Conservation (phyloP, 768 basidiomycete species). For the Suillus subalutaceus region DNA sequence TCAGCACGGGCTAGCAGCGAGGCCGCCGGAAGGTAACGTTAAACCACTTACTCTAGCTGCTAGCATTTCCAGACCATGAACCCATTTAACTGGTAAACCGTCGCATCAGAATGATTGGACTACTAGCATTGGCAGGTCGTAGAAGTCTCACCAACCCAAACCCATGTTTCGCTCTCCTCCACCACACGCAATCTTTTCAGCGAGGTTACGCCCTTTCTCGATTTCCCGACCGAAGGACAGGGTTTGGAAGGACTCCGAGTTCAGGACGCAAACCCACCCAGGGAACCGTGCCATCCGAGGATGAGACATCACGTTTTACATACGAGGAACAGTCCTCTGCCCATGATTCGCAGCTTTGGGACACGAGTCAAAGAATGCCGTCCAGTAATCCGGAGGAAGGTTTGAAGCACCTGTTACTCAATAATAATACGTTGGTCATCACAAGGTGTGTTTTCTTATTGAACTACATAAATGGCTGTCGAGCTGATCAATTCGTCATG, state of each 20-base stretch:
- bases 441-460: slow-evolving; percentile 49
- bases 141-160: background rate
- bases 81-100: background rate
- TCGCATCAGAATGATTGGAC: background rate
- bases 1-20: background rate
- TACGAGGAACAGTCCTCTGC: slow-evolving; percentile 33
- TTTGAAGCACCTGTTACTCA: slow-evolving; percentile 46
- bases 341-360: slow-evolving; percentile 49
- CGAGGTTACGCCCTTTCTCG: slow-evolving; percentile 54
- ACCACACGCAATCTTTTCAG: slow-evolving; percentile 4
- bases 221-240: slow-evolving; percentile 47
- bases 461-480: background rate
- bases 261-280: slow-evolving; percentile 18
- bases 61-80: background rate
- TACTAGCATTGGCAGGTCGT: background rate
- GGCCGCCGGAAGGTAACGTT: background rate
- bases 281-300: slow-evolving; percentile 11
- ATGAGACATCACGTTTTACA: slow-evolving; percentile 18
- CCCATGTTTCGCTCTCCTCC: background rate
- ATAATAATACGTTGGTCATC: slow-evolving; percentile 54
- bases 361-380: slow-evolving; percentile 40
- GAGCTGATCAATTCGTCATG: background rate
- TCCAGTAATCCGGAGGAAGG: slow-evolving; percentile 45
- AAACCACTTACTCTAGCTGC: background rate
- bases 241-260: slow-evolving; percentile 34